A percentile compares a stretch with the other conserved stretches of the same genome.
These are phyloP conservation scores for Dendrocalamus sinicus DNA, from an alignment of 176 grass and related monocot genomes.

Conservation along the genomic window DNA sequence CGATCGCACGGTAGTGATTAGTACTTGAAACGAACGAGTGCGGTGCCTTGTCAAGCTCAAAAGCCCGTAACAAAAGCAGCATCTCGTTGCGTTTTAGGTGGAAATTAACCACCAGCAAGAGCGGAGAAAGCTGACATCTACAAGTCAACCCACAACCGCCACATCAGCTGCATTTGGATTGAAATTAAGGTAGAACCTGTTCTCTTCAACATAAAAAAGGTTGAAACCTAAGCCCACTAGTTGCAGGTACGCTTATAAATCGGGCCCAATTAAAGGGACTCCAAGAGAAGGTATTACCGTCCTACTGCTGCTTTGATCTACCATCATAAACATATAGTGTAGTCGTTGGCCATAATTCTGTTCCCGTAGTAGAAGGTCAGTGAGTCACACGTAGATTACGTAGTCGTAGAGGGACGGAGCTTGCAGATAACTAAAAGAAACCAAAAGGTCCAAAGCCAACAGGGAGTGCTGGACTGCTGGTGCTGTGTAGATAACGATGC, in stretches of 20 bases:
- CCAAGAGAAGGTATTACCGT: neutral
- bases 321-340: neutral
- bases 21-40: neutral
- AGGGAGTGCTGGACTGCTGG: too few species aligned
- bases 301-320: neutral
- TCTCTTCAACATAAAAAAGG: neutral
- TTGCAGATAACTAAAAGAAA: too few species aligned
- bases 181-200: neutral
- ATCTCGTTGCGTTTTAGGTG: neutral
- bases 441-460: too few species aligned
- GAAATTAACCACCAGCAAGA: neutral
- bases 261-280: neutral
- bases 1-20: neutral
- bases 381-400: too few species aligned
- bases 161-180: conserved; percentile 3
- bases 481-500: too few species aligned
- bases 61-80: conserved; percentile 3
- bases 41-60: conserved; percentile 7
- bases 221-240: conserved; percentile 25
- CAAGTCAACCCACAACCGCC: conserved; percentile 38
- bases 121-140: neutral
- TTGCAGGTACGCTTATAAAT: neutral
- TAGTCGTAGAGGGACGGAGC: too few species aligned
- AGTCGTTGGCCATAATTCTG: neutral
- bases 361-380: neutral